phyloP scores from a whole-genome alignment of 2,329 filamentous ascomycete species.

The Penicillium sp. region DNA sequence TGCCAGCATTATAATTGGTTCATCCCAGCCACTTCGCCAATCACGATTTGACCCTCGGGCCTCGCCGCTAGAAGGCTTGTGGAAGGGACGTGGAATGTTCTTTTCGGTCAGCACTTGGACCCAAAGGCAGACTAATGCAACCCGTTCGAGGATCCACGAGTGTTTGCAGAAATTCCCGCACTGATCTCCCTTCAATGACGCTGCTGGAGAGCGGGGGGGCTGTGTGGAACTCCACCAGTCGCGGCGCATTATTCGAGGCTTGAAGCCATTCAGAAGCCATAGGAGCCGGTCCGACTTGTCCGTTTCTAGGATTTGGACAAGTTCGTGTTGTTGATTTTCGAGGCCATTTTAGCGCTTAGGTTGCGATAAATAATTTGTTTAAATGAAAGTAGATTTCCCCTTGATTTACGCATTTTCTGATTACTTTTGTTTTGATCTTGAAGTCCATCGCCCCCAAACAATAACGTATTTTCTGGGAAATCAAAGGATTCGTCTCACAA shows the following conservation, averaged over 20 bases:
- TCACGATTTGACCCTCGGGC: neutral
- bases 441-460: neutral
- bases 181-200: constrained; percentile 11
- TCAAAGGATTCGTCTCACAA: constrained; percentile 21
- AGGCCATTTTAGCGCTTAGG: neutral
- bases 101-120: neutral
- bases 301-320: neutral
- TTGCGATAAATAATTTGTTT: neutral
- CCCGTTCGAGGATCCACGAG: constrained; percentile 13
- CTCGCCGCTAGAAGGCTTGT: constrained; percentile 27
- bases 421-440: neutral
- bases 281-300: neutral
- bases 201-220: constrained; percentile 16
- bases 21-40: neutral
- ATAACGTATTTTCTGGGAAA: neutral
- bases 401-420: neutral
- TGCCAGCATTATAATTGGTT: neutral
- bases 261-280: constrained; percentile 2
- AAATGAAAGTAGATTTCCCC: neutral
- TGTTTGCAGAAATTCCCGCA: constrained; percentile 25
- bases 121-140: constrained; percentile 13
- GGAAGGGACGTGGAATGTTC: constrained; percentile 25
- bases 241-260: neutral
- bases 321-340: neutral
- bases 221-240: constrained; percentile 2